Conservation (phyloP, 2,329 filamentous ascomycete genomes). For the Clonostachys rhizophaga region DNA sequence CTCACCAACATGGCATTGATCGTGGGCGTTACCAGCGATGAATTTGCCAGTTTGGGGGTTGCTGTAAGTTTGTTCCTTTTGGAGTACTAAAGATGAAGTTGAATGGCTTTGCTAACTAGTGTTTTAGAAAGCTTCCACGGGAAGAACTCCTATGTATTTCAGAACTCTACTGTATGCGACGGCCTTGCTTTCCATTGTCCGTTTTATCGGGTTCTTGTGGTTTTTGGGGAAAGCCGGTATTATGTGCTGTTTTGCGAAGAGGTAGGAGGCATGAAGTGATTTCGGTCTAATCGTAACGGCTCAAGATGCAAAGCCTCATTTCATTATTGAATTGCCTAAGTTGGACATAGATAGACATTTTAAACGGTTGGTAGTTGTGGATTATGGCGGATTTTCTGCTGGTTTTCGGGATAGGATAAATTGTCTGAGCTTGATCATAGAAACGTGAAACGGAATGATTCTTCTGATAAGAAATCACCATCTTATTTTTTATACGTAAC, state of each 20-base stretch:
- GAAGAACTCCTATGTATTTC: constrained; percentile 79
- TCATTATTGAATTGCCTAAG: too few species aligned
- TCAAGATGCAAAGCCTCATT: too few species aligned
- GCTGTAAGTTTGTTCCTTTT: constrained; percentile 52
- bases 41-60: constrained; percentile 74
- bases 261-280: constrained; percentile 32
- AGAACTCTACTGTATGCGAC: constrained; percentile 79
- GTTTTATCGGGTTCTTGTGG: constrained; percentile 82
- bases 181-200: constrained; percentile 69
- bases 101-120: constrained; percentile 1
- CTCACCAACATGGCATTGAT: constrained; percentile 82
- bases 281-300: too few species aligned
- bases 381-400: too few species aligned
- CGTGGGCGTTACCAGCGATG: constrained; percentile 78
- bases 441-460: too few species aligned
- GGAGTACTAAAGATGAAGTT: too few species aligned
- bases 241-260: constrained; percentile 83
- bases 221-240: constrained; percentile 86
- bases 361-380: too few species aligned
- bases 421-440: too few species aligned
- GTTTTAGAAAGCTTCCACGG: constrained; percentile 52
- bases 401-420: too few species aligned
- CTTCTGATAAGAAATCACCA: too few species aligned
- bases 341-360: too few species aligned
- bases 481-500: too few species aligned